Evolutionary conservation across 495 filamentous ascomycete genomes (phyloP), one percentile per base, ranked within the genome.

Genomic region (Glutinoglossum americanum): DNA sequence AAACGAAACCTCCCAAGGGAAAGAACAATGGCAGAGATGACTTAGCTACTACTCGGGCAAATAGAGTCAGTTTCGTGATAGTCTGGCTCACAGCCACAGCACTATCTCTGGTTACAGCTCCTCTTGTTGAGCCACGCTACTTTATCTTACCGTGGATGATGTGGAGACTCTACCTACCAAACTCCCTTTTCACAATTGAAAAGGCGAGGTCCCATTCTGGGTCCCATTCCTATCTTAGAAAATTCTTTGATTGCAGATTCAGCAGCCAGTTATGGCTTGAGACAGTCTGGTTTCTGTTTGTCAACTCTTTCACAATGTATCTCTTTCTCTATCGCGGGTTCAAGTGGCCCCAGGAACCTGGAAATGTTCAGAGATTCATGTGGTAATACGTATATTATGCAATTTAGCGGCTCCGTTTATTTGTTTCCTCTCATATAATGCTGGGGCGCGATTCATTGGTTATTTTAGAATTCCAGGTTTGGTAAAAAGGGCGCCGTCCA

Each of bases 111-210:
- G 66, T 93, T 48, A 88, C 87, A 0, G 89, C 93, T 0, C 88
- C 92, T 1, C 76, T 98, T 1, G 90, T 98, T 11, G 92, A 98
- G 64, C 89, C 89, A 1, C 77, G 92, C 4, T 98, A 98, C 65
- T 90, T 93, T 65, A 90, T 97, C 64, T 73, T 94, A 2, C 89
- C 89, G 0, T 98, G 92, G 92, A 78, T 95, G 28, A 79, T 96
- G 65, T 98, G 88, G 86, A 75, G 93, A 9, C 69, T 95, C 13
- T 80, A 94, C 67, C 68, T 96, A 15, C 26, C 57, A 13, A 54
- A 19, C 45, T 19, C 28, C 28, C 2, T n/a, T 25, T 45, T 19
- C 23, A 21, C 25, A 6, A 2, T 21, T 3, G n/a, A 33, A 28
- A n/a, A 1, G n/a, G 6, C 23, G 15, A 10, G 15, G 8, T 55